Evolutionary conservation across 331 rosid species (phyloP), one percentile per base, ranked within the genome.

Genomic region (Arachis monticola): DNA sequence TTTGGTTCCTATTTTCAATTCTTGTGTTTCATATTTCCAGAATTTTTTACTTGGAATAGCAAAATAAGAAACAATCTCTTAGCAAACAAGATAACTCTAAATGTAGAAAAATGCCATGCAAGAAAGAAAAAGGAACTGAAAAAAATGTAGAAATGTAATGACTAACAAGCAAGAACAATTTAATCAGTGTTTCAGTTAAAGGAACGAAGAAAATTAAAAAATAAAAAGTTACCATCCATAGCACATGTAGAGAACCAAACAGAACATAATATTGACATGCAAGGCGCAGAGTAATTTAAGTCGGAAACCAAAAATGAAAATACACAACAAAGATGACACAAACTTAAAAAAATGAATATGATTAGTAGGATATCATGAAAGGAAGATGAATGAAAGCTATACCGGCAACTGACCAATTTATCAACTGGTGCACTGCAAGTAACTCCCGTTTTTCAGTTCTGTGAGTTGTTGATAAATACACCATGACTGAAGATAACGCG

Each of bases 351-450:
- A 74, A 62, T 55, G 40, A 7, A 55, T 13, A 14, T 22, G 10
- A 75, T 14, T 27, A 56, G 30, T 27, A 7, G 32, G 60, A 71
- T 42, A 35, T 45, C 57, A 41, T 61, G 45, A 64, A 46, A 81
- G 44, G 60, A 44, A 65, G 41, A 78, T 38, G 72, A 79, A 73
- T 80, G 44, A 69, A 81, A 58, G 52, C 47, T 70, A 80, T 90
- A 92, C 97, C 96, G 50, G 97, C 91, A 79, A 92, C 48, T 61
- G 67, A 83, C 97, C 96, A 90, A 75, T 87, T 92, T 63, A 85
- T 69, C 75, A 88, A 66, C 84, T 92, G 97, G 85, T 92, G 92
- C 50, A 81, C 65, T 38, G 80, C 86, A 72, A 60, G 93, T 74
- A 92, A 80, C 83, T 92, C 90, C 51, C 44, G 94, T 63, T 88